Percentiles rank a stretch among this genome's conserved stretches.
Evolutionary conservation across 2,329 filamentous ascomycete species (phyloP).

Genomic region (Juglanconis oblonga): DNA sequence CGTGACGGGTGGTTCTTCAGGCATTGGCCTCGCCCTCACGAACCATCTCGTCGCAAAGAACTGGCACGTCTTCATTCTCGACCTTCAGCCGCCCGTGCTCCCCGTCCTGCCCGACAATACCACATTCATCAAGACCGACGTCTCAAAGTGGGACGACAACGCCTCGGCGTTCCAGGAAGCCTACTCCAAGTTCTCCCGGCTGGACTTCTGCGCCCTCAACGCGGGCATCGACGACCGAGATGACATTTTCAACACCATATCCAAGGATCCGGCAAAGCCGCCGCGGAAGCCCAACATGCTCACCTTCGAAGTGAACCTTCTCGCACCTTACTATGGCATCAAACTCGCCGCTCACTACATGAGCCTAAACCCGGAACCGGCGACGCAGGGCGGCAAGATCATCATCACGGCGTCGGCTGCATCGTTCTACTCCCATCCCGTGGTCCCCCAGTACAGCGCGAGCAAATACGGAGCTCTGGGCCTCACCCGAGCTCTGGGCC

Average conservation of each 20-base stretch:
- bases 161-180: constrained; percentile 2
- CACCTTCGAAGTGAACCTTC: constrained; percentile 6
- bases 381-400: constrained; percentile 1
- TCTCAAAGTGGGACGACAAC: constrained; percentile 7
- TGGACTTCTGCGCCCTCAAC: constrained; percentile 7
- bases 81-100: neutral
- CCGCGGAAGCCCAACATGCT: constrained; percentile 5
- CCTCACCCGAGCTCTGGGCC: neutral
- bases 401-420: constrained; percentile 2
- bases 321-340: constrained; percentile 6
- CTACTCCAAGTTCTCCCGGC: constrained; percentile 2
- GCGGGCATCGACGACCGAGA: constrained; percentile 9
- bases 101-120: neutral
- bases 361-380: constrained; percentile 1
- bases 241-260: constrained; percentile 5
- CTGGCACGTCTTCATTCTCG: constrained; percentile 8
- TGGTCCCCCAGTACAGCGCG: constrained; percentile 2
- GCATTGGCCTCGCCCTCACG: constrained; percentile 43
- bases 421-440: neutral
- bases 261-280: neutral
- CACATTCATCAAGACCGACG: constrained; percentile 2
- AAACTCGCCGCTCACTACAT: constrained; percentile 11
- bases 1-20: constrained; percentile 48
- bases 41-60: constrained; percentile 33
- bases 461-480: constrained; percentile 2